phyloP scores from a whole-genome alignment of 306 rosid genomes.

The Morella rubra region DNA sequence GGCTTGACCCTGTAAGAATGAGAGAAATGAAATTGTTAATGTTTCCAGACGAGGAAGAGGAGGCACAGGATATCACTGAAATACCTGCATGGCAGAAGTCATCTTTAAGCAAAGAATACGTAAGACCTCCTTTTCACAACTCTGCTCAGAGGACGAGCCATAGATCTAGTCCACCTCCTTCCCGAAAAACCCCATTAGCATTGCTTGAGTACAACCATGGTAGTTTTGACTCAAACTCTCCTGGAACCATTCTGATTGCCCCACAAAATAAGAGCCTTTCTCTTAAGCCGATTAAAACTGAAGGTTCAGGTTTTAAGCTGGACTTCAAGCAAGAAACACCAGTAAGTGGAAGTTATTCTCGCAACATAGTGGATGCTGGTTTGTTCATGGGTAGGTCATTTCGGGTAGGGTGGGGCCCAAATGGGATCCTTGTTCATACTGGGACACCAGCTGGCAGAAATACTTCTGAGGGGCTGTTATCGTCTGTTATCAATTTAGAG shows the following conservation, averaged over 20 bases:
- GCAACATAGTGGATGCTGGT: constrained; percentile 90
- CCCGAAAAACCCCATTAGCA: constrained; percentile 83
- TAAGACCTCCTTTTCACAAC: constrained; percentile 47
- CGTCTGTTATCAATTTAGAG: constrained; percentile 79
- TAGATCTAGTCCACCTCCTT: constrained; percentile 54
- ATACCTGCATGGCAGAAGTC: constrained; percentile 33
- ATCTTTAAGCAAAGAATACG: constrained; percentile 50
- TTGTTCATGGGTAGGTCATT: constrained; percentile 95
- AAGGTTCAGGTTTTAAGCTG: constrained; percentile 86
- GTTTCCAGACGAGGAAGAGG: constrained; percentile 63
- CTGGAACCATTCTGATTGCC: constrained; percentile 77
- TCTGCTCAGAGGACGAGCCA: constrained; percentile 46
- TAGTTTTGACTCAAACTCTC: constrained; percentile 64
- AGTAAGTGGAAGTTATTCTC: constrained; percentile 54
- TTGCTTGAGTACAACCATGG: constrained; percentile 81
- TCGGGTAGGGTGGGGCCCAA: constrained; percentile 98
- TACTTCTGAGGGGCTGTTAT: constrained; percentile 47
- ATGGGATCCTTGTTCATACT: constrained; percentile 82
- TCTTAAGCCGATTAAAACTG: constrained; percentile 49
- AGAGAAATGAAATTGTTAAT: constrained; percentile 89
- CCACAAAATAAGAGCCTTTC: constrained; percentile 70
- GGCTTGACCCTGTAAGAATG: constrained; percentile 91
- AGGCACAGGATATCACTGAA: constrained; percentile 42
- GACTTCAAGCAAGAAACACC: constrained; percentile 75
- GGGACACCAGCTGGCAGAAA: constrained; percentile 66